Evolutionary conservation across 2,329 filamentous ascomycete species (phyloP).

Genomic region (Epichloe glyceriae): DNA sequence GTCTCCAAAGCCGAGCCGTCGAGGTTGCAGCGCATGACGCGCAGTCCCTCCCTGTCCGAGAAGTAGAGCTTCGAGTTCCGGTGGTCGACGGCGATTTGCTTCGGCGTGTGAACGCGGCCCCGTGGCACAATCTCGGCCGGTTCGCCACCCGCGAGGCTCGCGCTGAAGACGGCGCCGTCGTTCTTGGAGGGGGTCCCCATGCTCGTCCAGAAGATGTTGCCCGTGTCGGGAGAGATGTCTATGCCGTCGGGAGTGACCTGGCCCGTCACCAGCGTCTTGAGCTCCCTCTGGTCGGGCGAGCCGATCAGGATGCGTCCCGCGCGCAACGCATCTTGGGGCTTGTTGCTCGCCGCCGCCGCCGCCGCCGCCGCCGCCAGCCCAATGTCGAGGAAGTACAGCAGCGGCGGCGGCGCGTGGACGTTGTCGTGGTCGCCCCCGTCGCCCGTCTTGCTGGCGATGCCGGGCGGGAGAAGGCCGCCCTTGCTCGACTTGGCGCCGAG

Average conservation of each 20-base stretch:
- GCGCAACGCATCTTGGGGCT: neutral
- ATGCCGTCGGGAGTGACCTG: slow-evolving; percentile 31
- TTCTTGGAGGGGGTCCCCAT: slow-evolving; percentile 29
- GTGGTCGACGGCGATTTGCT: slow-evolving; percentile 25
- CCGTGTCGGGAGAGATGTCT: slow-evolving; percentile 18
- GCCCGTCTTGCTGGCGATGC: neutral
- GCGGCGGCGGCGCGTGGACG: slow-evolving; percentile 4
- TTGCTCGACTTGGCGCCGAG: slow-evolving; percentile 30
- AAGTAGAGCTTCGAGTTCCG: slow-evolving; percentile 25
- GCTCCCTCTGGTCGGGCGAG: slow-evolving; percentile 5
- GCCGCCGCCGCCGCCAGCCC: slow-evolving; percentile 9
- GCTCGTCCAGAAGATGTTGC: slow-evolving; percentile 35
- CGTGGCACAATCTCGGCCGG: slow-evolving; percentile 27
- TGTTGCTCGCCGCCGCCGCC: neutral
- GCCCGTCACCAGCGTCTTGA: slow-evolving; percentile 11
- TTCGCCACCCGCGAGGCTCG: slow-evolving; percentile 36
- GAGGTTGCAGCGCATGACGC: slow-evolving; percentile 24
- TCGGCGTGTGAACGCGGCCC: slow-evolving; percentile 36
- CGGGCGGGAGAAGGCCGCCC: slow-evolving; percentile 26
- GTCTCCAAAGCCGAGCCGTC: slow-evolving; percentile 27
- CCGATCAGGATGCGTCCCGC: slow-evolving; percentile 9
- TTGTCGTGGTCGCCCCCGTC: neutral
- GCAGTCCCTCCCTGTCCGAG: slow-evolving; percentile 30
- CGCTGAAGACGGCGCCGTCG: slow-evolving; percentile 30
- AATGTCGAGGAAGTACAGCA: slow-evolving; percentile 17